Base-by-base conservation (phyloP, 1,139 yeast species). In the Sugiyamaella novakii region DNA sequence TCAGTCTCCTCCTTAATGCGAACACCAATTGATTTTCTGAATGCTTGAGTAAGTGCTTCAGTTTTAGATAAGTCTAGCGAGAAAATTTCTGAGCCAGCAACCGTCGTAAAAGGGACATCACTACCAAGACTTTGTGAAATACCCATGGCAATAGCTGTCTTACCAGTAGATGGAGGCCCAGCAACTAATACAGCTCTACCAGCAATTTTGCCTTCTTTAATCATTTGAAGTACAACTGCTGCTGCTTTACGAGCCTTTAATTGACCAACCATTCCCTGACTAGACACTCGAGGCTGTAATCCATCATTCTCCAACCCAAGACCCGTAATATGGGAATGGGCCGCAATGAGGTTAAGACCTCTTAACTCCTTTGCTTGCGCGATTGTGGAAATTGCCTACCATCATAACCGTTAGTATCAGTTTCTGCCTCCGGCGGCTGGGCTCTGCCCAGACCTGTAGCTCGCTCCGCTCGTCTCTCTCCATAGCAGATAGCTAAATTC, bases 221-320 rank as follows among this genome's bases (percentile, higher is more conserved):
- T 87, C 95, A 94, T 87, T 72, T 86, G 89, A 61, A 89, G 75
- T 46, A 92, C 84, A 27, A 94, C 84, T 44, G 97, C 99, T 6
- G 96, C 96, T 2, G 98, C 98, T 65, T 83, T 84, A 68, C 99
- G 82, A 5, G 98, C 98, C 63, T 84, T 84, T 54, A 84, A 65
- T 72, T 94, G 99, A 18, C 99, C 99, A 46, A 94, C 98, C 97
- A 94, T 88, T 18, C 99, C 99, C 66, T 92, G 95, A 37, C 86
- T 76, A 15, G 77, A 69, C 55, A 79, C 84, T 59, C 87, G 78
- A 30, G 98, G 97, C 61, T 84, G 87, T 59, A 94, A 75, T 59
- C 84, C 81, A 56, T 88, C 96, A 45, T 60, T 58, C 68, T 91
- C 97, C 48, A 94, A 79, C 12, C 99, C 99, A 29, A 94, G 77